These are phyloP conservation scores for Termitomyces heimii DNA, from an alignment of 768 basidiomycete species.

Conservation along the genomic window DNA sequence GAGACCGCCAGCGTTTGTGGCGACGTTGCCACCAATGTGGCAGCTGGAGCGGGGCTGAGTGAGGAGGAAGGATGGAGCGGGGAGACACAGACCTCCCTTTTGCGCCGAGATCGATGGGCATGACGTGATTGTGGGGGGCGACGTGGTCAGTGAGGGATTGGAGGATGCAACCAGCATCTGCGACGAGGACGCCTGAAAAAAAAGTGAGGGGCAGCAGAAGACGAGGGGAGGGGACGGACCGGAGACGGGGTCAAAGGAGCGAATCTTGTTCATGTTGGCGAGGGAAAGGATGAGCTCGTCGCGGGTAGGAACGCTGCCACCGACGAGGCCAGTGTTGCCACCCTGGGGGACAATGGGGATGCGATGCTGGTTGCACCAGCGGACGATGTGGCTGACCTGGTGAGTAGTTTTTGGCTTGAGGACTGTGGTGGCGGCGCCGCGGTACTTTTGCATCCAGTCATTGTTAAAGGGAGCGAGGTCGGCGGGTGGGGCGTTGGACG, in stretches of 20 bases:
- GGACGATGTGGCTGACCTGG: slow-evolving; percentile 85
- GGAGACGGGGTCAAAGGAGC: slow-evolving; percentile 80
- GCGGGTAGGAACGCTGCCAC: slow-evolving; percentile 83
- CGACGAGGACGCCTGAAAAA: slow-evolving; percentile 80
- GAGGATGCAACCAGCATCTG: slow-evolving; percentile 93
- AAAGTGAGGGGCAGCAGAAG: too few relatives aligned
- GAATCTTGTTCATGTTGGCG: slow-evolving; percentile 74
- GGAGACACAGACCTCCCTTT: slow-evolving; percentile 73
- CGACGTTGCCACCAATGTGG: slow-evolving; percentile 95
- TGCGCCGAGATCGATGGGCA: slow-evolving; percentile 93
- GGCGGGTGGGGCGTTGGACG: slow-evolving; percentile 36
- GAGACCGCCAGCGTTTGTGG: slow-evolving; percentile 97
- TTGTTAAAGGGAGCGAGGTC: slow-evolving; percentile 79
- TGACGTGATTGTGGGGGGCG: slow-evolving; percentile 84
- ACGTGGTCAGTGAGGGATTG: slow-evolving; percentile 85
- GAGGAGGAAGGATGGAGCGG: background rate
- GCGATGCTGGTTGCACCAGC: slow-evolving; percentile 74
- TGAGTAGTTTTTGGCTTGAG: slow-evolving; percentile 83
- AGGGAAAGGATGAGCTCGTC: slow-evolving; percentile 88
- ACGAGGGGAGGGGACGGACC: slow-evolving; percentile 35
- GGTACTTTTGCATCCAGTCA: slow-evolving; percentile 97
- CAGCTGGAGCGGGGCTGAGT: slow-evolving; percentile 45
- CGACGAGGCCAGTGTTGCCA: slow-evolving; percentile 97
- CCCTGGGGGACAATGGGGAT: slow-evolving; percentile 97
- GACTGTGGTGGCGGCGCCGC: slow-evolving; percentile 78